Evolutionary conservation across 768 basidiomycete species (phyloP).

Genomic region (Mycena amicta): DNA sequence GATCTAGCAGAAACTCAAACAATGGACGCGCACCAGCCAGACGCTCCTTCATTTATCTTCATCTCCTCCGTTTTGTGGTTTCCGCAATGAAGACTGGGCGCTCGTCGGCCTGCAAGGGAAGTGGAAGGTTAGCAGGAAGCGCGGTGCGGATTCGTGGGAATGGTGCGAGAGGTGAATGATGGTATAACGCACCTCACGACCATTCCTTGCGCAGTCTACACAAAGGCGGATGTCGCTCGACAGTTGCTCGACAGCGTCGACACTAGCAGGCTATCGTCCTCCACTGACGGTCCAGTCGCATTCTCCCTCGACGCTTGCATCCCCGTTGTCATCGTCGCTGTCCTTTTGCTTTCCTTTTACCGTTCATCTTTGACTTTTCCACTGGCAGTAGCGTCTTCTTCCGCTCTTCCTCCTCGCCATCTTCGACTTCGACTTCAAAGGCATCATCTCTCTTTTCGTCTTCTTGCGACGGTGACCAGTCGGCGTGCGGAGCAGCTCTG

Average conservation of each 20-base stretch:
- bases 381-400: too few species aligned
- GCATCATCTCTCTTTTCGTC: conserved; percentile 29
- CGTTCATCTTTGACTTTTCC: conserved; percentile 38
- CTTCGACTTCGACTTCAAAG: not conserved
- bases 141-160: conserved; percentile 48
- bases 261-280: too few species aligned
- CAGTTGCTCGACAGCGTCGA: conserved; percentile 20
- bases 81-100: conserved; percentile 39
- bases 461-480: conserved; percentile 45
- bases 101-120: conserved; percentile 60
- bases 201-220: conserved; percentile 46
- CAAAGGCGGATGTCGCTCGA: conserved; percentile 47
- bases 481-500: conserved; percentile 44
- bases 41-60: conserved; percentile 48
- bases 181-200: conserved; percentile 53
- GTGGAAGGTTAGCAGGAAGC: conserved; percentile 50
- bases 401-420: conserved; percentile 19
- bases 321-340: conserved; percentile 29
- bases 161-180: conserved; percentile 25
- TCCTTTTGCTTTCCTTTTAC: conserved; percentile 43
- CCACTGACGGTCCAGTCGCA: too few species aligned
- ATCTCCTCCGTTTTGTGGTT: conserved; percentile 35
- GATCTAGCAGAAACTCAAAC: not conserved
- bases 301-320: too few species aligned
- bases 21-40: conserved; percentile 57